A percentile compares a stretch with the other conserved stretches of the same genome.
These are phyloP conservation scores for Vanderwaltozyma yarrowii DNA, from an alignment of 805 yeast genomes.

Conservation along the genomic window DNA sequence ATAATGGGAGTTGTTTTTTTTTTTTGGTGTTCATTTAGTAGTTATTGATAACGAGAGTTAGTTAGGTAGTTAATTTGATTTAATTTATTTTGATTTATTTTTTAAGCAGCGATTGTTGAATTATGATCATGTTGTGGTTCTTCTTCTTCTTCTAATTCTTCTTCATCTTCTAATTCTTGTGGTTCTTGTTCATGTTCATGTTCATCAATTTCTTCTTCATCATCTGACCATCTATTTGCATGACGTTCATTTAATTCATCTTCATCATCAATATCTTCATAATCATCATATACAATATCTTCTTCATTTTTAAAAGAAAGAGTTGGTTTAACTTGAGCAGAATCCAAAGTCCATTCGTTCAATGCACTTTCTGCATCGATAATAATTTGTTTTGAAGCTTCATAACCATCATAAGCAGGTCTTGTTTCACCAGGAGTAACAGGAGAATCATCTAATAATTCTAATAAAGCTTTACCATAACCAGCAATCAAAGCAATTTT, in stretches of 20 bases:
- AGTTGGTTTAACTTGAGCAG: slow-evolving; percentile 76
- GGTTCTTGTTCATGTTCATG: not conserved
- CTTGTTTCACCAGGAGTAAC: slow-evolving; percentile 90
- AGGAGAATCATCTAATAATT: slow-evolving; percentile 73
- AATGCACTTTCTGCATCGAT: slow-evolving; percentile 78
- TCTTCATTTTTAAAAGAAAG: slow-evolving; percentile 52
- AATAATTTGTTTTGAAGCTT: slow-evolving; percentile 78
- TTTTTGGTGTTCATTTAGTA: no score
- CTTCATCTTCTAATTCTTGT: not conserved
- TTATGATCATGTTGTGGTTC: no score
- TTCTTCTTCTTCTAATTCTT: no score
- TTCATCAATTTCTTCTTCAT: slow-evolving; percentile 1
- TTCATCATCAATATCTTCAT: slow-evolving; percentile 42
- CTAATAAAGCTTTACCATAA: slow-evolving; percentile 78
- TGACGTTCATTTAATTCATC: slow-evolving; percentile 23
- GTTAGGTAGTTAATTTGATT: no score
- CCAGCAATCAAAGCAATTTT: slow-evolving; percentile 81
- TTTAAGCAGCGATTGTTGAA: no score
- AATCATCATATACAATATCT: slow-evolving; percentile 41
- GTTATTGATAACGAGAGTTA: no score
- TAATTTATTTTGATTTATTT: no score
- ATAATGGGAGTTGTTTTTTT: no score
- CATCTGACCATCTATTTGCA: slow-evolving; percentile 6
- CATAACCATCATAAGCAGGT: slow-evolving; percentile 83
- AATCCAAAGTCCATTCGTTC: slow-evolving; percentile 75